These are phyloP conservation scores for Scutellaria minor DNA, from an alignment of 257 asterid species.

Conservation along the genomic window DNA sequence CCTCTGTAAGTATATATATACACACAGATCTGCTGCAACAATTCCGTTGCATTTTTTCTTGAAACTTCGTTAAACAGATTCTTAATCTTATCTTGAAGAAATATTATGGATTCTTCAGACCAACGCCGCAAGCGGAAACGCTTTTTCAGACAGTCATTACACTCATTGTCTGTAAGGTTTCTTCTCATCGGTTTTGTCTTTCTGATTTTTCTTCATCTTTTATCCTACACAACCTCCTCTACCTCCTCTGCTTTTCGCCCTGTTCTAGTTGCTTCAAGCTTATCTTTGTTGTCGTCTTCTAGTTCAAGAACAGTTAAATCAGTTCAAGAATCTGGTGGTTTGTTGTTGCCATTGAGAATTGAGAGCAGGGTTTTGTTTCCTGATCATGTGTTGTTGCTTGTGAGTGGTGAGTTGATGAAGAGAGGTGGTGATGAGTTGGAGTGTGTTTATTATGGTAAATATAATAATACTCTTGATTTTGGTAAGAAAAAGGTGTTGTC, in stretches of 20 bases:
- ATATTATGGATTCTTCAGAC: constrained; percentile 73
- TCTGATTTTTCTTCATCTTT: constrained; percentile 49
- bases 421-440: constrained; percentile 42
- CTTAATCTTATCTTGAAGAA: background rate
- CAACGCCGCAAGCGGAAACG: constrained; percentile 82
- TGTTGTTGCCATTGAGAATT: constrained; percentile 42
- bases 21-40: constrained; percentile 38
- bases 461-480: constrained; percentile 20
- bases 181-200: constrained; percentile 51
- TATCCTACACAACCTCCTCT: constrained; percentile 48
- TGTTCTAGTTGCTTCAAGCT: constrained; percentile 57
- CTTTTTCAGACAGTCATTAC: constrained; percentile 42
- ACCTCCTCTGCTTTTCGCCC: constrained; percentile 64
- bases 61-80: no score
- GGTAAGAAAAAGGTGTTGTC: constrained; percentile 53
- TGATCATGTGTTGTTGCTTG: constrained; percentile 73
- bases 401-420: constrained; percentile 38
- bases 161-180: constrained; percentile 63
- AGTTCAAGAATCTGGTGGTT: constrained; percentile 41
- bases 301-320: constrained; percentile 46
- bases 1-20: constrained; percentile 46
- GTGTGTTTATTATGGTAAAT: constrained; percentile 56
- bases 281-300: constrained; percentile 63
- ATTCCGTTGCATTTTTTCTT: constrained; percentile 25
- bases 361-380: constrained; percentile 80